phyloP scores from a whole-genome alignment of 1,284 basidiomycete species.

The Wolfiporia cocos region DNA sequence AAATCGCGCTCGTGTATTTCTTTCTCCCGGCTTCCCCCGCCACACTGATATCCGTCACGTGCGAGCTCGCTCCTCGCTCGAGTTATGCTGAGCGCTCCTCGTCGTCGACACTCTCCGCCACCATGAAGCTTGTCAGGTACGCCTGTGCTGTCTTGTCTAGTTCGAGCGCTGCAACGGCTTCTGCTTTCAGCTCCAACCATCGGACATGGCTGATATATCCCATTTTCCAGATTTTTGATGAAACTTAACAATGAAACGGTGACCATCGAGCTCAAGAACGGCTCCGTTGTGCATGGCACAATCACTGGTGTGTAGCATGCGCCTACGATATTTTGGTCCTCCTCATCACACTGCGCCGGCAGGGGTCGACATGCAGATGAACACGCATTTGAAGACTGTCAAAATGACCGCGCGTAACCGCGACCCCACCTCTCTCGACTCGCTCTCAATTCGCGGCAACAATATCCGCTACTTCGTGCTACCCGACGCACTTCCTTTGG shows the following conservation, averaged over 20 bases:
- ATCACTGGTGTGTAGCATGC: conserved; percentile 74
- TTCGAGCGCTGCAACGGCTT: too few relatives aligned
- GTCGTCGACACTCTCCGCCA: conserved; percentile 4
- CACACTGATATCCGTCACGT: not conserved
- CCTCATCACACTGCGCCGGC: conserved; percentile 4
- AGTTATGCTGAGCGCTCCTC: too few relatives aligned
- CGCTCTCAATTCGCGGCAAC: conserved; percentile 88
- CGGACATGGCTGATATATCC: too few relatives aligned
- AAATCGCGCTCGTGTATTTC: not conserved
- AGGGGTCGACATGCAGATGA: conserved; percentile 98
- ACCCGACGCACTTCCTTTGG: conserved; percentile 93
- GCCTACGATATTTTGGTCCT: not conserved
- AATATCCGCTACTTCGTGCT: conserved; percentile 94
- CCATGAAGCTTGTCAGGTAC: conserved; percentile 50
- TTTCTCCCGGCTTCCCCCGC: conserved; percentile 2
- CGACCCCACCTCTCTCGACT: conserved; percentile 78
- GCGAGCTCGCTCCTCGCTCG: not conserved
- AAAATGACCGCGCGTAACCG: conserved; percentile 92
- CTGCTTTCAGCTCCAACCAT: too few relatives aligned
- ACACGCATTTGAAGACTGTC: conserved; percentile 94
- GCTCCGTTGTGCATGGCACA: conserved; percentile 92
- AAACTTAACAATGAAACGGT: conserved; percentile 99
- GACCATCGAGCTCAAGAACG: conserved; percentile 97
- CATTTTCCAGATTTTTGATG: conserved; percentile 85
- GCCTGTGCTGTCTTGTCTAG: conserved; percentile 10